Evolutionary conservation across 768 basidiomycete genomes (phyloP), one percentile per base, ranked within the genome.

Genomic region (Phlebiopsis gigantea): DNA sequence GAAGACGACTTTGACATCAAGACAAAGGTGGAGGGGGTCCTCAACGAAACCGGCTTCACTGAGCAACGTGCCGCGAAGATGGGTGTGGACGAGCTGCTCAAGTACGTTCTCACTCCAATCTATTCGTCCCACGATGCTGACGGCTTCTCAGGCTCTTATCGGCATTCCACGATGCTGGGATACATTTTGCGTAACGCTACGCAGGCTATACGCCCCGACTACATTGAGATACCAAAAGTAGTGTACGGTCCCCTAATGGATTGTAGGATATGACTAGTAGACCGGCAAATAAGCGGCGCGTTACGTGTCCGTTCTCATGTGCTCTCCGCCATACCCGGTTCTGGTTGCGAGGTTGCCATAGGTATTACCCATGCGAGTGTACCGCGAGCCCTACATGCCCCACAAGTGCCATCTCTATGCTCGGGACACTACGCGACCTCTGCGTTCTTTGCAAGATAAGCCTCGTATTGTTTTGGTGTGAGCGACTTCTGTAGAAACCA

Each of bases 11-110:
- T 84, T 21, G 74, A 84, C 50, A 91, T 95, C 69, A 84, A 83
- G 66, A 70, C 72, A 22, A 79, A 83, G 50, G 79, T 95, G 4
- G 89, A 94, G 57, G 75, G 81, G 61, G 84, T 95, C 48, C 72
- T 96, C 21, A 71, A 75, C 5, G 84, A 89, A 51, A 83, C 84
- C 4, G 88, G 82, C 0, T 86, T 83, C 64, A 79, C 83, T 19
- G 89, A 95, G 51, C 82, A 78, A 50, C 82, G 95, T 45, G 92
- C 91, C 1, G 83, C 93, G 1, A 98, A 98, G 71, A 95, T 98
- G 93, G 84, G 88, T 56, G 78, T 97, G 10, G 89, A 96, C 62
- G 95, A 96, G 68, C 76, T 98, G 22, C 75, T 98, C 34, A 93
- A 88, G 92, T 93, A 65, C 53, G 86, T 73, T 22, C 9, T 28